Evolutionary conservation across 805 yeast species (phyloP), one percentile per base, ranked within the genome.

Genomic region (Cyberlindnera meyerae): DNA sequence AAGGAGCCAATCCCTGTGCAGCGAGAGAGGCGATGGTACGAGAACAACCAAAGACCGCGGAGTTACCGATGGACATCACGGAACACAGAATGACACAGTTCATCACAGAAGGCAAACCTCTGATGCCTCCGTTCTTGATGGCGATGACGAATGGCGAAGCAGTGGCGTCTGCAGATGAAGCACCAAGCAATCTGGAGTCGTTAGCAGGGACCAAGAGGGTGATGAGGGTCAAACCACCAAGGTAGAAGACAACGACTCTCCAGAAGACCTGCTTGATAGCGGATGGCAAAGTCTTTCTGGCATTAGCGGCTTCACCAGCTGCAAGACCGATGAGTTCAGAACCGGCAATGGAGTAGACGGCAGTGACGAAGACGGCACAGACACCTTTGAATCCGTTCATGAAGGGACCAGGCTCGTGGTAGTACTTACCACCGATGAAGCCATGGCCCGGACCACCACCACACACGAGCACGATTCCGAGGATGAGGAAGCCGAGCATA

Each of bases 321-420:
- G 78, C 71, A 27, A 73, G 50, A 31, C 77, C 77, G 43, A 71
- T 64, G 52, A 73, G 52, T 48, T 73, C 78, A 33, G 75, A 61
- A 33, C 78, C 78, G 40, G 73, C 61, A 48, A 74, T 75, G 8
- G 77, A 71, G 53, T 73, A 73, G 2, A 73, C 71, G 12, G 79
- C 75, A 22, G 75, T 71, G 24, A 71, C 76, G 49, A 74, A 73
- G 16, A 73, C 77, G 1, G 75, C 57, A 40, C 73, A 67, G 18
- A 72, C 62, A 45, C 77, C 78, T 46, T 73, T 73, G 52, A 73
- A 73, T 8, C 75, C 70, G 31, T 73, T 58, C 9, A 76, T 72
- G 51, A 83, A 79, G 0, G 88, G 77, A 34, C 90, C 90, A 12
- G 78, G 78, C 33, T 63, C 42, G 42, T 59, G 56, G 70, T 75